These are phyloP conservation scores for Ligustrum vulgare DNA, from an alignment of 257 asterid species.

Conservation along the genomic window DNA sequence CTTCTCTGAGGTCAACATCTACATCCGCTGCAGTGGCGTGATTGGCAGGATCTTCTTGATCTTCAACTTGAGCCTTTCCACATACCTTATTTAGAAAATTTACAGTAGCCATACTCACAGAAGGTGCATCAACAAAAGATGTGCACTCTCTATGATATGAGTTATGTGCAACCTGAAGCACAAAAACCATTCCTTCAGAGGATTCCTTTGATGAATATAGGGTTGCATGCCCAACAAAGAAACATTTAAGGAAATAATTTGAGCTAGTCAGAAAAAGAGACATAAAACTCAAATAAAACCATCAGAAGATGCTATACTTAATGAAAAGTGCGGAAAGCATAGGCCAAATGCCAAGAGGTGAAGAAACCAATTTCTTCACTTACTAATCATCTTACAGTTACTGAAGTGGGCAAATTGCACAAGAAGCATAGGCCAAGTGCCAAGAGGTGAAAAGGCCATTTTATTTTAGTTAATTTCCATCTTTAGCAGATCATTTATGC, in stretches of 20 bases:
- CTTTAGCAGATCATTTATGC: constrained; percentile 12
- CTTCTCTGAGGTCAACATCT: constrained; percentile 77
- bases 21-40: constrained; percentile 47
- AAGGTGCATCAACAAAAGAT: constrained; percentile 38
- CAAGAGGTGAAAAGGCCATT: constrained; percentile 2
- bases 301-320: neutral
- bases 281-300: constrained; percentile 4
- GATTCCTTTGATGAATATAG: neutral
- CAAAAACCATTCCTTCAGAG: constrained; percentile 21
- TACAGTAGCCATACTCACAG: constrained; percentile 43
- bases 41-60: constrained; percentile 49
- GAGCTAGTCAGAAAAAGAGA: neutral
- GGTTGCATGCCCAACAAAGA: constrained; percentile 19
- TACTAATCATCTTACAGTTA: neutral
- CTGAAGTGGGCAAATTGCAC: neutral
- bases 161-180: constrained; percentile 41
- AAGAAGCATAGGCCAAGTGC: neutral
- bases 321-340: neutral
- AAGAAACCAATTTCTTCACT: neutral
- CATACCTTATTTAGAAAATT: constrained; percentile 45
- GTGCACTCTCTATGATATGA: constrained; percentile 52
- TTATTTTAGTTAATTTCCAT: constrained; percentile 5
- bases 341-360: neutral
- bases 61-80: constrained; percentile 51
- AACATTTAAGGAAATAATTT: neutral